Base-by-base conservation (phyloP, 441 rosid species). In the Populus hybrid region DNA sequence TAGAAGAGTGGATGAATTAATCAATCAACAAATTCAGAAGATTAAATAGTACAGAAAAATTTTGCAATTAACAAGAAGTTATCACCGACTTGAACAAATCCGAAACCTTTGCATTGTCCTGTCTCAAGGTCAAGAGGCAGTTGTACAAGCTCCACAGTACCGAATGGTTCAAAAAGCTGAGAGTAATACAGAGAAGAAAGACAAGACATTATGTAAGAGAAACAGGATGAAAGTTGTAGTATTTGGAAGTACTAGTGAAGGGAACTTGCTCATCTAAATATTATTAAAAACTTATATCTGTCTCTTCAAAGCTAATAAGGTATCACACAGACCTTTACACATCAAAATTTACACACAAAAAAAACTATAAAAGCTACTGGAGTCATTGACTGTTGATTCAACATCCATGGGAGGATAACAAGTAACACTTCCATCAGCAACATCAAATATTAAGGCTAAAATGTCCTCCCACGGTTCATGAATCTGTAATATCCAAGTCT, bases 71-170 rank as follows among this genome's bases (percentile, higher is more conserved):
- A 78, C 35, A 68, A 75, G 40, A 29, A 29, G 31, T 29, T 68
- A 69, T 45, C 35, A 88, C 94, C 74, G 73, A 93, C 98, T 89
- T 94, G 98, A 82, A 94, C 91, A 90, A 94, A 94, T 76, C 97
- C 98, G 74, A 89, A 94, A 75, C 98, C 98, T 82, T 94, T 94
- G 90, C 98, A 93, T 78, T 93, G 98, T 63, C 97, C 94, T 31
- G 95, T 91, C 84, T 93, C 98, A 77, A 85, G 85, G 86, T 94
- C 98, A 82, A 90, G 94, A 35, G 98, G 98, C 76, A 94, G 86
- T 82, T 94, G 98, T 79, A 94, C 93, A 78, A 94, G 92, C 88
- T 94, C 98, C 84, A 94, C 93, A 3, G 92, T 91, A 76, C 98
- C 98, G 85, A 91, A 94, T 59, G 97, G 91, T 87, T 93, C 96